These are phyloP conservation scores for Lindgomyces ingoldianus DNA, from an alignment of 495 filamentous ascomycete species.

Conservation along the genomic window DNA sequence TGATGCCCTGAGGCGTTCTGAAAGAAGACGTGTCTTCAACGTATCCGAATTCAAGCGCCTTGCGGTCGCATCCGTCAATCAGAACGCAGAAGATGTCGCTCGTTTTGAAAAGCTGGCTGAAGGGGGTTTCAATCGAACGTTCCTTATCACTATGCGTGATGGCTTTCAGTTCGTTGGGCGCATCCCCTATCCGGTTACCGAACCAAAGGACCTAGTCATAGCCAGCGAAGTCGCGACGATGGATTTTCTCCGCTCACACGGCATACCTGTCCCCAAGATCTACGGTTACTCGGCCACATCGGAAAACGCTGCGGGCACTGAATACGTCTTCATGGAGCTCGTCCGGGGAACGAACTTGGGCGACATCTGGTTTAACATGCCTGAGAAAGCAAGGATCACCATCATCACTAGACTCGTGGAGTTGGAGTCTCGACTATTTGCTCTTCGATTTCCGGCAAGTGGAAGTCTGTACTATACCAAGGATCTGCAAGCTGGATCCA, in stretches of 20 bases:
- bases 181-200: conserved; percentile 18
- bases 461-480: conserved; percentile 48
- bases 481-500: conserved; percentile 26
- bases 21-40: conserved; percentile 11
- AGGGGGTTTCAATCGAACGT: conserved; percentile 25
- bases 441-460: conserved; percentile 43
- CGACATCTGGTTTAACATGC: conserved; percentile 43
- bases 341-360: conserved; percentile 19
- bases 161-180: conserved; percentile 11
- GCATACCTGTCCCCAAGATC: conserved; percentile 39
- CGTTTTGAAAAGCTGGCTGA: conserved; percentile 20
- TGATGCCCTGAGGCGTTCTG: neutral
- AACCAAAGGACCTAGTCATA: conserved; percentile 44
- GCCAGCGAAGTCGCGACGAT: conserved; percentile 54
- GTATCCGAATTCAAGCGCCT: conserved; percentile 1
- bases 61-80: conserved; percentile 2
- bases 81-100: conserved; percentile 1
- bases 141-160: conserved; percentile 10
- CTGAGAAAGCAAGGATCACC: conserved; percentile 43
- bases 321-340: conserved; percentile 36
- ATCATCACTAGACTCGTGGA: conserved; percentile 47
- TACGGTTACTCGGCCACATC: conserved; percentile 20
- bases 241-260: conserved; percentile 43
- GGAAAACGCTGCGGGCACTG: conserved; percentile 27
- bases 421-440: conserved; percentile 46